Percentiles rank a stretch among this genome's conserved stretches.
Evolutionary conservation across 306 rosid genomes (phyloP).

Genomic region (Glycine latifolia): DNA sequence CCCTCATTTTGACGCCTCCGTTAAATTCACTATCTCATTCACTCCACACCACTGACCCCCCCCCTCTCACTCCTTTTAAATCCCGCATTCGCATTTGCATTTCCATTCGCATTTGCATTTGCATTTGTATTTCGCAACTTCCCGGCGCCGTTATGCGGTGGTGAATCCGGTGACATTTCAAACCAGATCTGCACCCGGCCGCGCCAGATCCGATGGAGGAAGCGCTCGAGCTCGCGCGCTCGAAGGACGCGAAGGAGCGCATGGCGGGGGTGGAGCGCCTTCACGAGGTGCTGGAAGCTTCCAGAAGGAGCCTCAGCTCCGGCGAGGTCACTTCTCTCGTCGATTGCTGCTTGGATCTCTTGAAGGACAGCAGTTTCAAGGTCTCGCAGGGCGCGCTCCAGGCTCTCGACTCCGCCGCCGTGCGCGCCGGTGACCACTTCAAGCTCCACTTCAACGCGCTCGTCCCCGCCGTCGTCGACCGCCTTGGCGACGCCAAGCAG

Average conservation of each 20-base stretch:
- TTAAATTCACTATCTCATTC: constrained; percentile 7
- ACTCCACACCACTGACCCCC: constrained; percentile 25
- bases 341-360: constrained; percentile 94
- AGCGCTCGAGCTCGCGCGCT: constrained; percentile 92
- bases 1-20: constrained; percentile 29
- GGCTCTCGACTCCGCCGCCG: constrained; percentile 94
- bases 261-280: constrained; percentile 99
- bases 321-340: constrained; percentile 79
- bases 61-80: constrained; percentile 19
- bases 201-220: constrained; percentile 80
- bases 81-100: constrained; percentile 19
- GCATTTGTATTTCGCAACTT: constrained; percentile 26
- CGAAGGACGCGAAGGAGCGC: constrained; percentile 94
- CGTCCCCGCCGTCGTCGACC: constrained; percentile 95
- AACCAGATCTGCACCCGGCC: constrained; percentile 51
- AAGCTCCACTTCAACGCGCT: constrained; percentile 94
- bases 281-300: constrained; percentile 86
- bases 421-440: constrained; percentile 92
- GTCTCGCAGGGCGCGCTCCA: constrained; percentile 98
- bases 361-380: constrained; percentile 86
- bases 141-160: neutral
- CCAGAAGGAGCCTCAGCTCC: constrained; percentile 74
- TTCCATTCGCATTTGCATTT: no score
- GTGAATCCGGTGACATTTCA: neutral
- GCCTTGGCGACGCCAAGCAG: constrained; percentile 94